Conservation (phyloP, 495 filamentous ascomycete genomes). For the Coniosporium apollinis region DNA sequence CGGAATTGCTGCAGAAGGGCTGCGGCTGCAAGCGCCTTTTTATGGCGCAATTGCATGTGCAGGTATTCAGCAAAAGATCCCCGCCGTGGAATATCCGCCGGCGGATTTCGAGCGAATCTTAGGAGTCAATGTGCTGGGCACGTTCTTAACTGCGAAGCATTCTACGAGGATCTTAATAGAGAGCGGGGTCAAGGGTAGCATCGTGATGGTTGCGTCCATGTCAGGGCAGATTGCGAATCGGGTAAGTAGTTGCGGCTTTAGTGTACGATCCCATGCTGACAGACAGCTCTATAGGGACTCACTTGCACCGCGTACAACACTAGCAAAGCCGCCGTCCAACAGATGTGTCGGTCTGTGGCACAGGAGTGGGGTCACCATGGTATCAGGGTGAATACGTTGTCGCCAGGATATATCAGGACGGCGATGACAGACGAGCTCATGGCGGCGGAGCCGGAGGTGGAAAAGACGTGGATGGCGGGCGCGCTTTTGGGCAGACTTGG, state of each 20-base stretch:
- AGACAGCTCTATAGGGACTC: constrained; percentile 2
- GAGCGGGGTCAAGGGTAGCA: constrained; percentile 3
- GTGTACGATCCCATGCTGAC: too few species aligned
- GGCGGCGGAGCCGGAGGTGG: not conserved
- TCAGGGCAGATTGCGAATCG: constrained; percentile 6
- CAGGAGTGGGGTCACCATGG: constrained; percentile 5
- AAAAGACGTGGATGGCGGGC: not conserved
- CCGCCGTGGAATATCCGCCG: constrained; percentile 2
- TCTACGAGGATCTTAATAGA: constrained; percentile 1
- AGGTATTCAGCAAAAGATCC: constrained; percentile 7
- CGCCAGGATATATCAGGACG: constrained; percentile 7
- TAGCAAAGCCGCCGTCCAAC: constrained; percentile 9
- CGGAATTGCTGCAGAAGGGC: not conserved
- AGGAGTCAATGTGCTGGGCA: constrained; percentile 6
- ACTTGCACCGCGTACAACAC: constrained; percentile 8
- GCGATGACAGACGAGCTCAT: constrained; percentile 5
- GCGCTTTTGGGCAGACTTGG: not conserved
- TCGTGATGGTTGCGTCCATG: constrained; percentile 8
- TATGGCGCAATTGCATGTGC: constrained; percentile 2
- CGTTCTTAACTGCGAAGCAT: constrained; percentile 3
- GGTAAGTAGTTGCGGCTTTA: too few species aligned
- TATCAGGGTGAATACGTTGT: constrained; percentile 8
- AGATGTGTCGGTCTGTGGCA: constrained; percentile 8
- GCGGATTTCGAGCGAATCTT: constrained; percentile 4
- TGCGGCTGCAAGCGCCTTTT: not conserved